Evolutionary conservation across 2,329 filamentous ascomycete genomes (phyloP).

Genomic region (Colletotrichum incanum): DNA sequence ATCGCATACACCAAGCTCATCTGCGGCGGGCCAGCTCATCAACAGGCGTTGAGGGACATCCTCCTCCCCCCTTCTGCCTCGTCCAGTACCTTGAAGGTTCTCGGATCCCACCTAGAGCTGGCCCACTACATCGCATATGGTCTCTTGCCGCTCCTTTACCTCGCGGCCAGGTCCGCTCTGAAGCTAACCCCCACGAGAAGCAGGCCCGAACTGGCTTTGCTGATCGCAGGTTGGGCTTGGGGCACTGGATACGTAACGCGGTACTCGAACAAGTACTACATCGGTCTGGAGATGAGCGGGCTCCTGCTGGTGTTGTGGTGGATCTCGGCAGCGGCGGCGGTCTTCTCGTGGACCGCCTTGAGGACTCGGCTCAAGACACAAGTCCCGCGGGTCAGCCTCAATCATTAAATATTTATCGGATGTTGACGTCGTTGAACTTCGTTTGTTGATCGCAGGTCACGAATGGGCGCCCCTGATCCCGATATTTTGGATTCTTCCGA

Average conservation of each 20-base stretch:
- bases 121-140: not conserved
- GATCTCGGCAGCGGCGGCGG: slow-evolving; percentile 28
- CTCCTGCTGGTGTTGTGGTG: slow-evolving; percentile 51
- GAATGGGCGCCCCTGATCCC: too few species aligned
- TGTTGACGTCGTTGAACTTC: too few species aligned
- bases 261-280: slow-evolving; percentile 56
- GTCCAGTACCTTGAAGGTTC: accelerated
- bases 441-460: too few species aligned
- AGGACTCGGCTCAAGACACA: slow-evolving; percentile 17
- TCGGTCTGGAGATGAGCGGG: slow-evolving; percentile 57
- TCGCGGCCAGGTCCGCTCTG: slow-evolving; percentile 8
- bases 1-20: slow-evolving; percentile 47
- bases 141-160: slow-evolving; percentile 15
- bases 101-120: slow-evolving; percentile 18
- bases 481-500: too few species aligned
- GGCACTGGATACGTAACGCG: slow-evolving; percentile 49
- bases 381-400: not conserved
- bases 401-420: not conserved
- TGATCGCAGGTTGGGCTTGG: slow-evolving; percentile 39
- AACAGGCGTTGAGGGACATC: not conserved
- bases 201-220: slow-evolving; percentile 24
- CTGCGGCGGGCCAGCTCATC: slow-evolving; percentile 5
- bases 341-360: not conserved
- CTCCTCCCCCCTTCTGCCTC: not conserved
- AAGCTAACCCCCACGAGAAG: slow-evolving; percentile 15